Evolutionary conservation across 768 basidiomycete species (phyloP).

Genomic region (Podaxis sp.): DNA sequence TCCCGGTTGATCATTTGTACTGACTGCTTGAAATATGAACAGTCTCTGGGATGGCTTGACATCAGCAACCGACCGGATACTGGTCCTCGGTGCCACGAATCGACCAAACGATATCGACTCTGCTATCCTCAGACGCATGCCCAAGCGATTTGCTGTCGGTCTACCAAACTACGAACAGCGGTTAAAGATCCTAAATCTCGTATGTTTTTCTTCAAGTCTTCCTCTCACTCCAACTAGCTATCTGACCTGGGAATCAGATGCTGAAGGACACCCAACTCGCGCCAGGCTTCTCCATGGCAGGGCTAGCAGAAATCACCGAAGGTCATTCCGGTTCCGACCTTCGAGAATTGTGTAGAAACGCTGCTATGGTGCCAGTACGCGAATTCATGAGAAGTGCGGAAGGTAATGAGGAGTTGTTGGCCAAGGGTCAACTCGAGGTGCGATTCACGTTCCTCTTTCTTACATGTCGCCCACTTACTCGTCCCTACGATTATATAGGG

Average conservation of each 20-base stretch:
- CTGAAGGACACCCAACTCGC: conserved; percentile 71
- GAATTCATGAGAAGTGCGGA: conserved; percentile 65
- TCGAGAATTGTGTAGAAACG: conserved; percentile 87
- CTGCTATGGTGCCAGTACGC: conserved; percentile 89
- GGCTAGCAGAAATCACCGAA: conserved; percentile 64
- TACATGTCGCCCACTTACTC: background rate
- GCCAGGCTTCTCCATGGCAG: conserved; percentile 52
- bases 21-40: background rate
- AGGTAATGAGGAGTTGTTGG: conserved; percentile 37
- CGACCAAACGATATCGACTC: conserved; percentile 88
- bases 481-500: conserved; percentile 42
- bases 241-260: conserved; percentile 57
- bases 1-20: background rate
- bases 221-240: background rate
- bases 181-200: conserved; percentile 77
- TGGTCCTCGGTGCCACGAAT: conserved; percentile 95
- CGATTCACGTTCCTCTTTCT: conserved; percentile 1
- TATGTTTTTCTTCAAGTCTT: conserved; percentile 27
- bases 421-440: conserved; percentile 47
- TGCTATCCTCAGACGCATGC: conserved; percentile 93
- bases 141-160: conserved; percentile 86
- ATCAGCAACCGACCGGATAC: conserved; percentile 74
- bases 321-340: conserved; percentile 89
- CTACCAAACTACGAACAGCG: conserved; percentile 79
- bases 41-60: conserved; percentile 95